phyloP scores from a whole-genome alignment of 805 yeast genomes.

The Helenozyma rhizophorensis region DNA sequence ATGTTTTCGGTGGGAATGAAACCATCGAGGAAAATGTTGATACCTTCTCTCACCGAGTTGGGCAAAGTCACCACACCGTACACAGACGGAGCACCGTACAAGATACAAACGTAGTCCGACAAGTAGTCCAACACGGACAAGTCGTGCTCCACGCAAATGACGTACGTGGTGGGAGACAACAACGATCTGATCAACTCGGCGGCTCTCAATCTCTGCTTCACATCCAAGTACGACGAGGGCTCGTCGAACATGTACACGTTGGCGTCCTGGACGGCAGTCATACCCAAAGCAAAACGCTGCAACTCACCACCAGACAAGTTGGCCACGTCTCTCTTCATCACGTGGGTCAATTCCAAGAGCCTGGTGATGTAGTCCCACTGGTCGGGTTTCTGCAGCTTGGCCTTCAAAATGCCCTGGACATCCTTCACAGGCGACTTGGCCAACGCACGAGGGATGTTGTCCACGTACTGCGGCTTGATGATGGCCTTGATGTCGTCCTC shows the following conservation, averaged over 20 bases:
- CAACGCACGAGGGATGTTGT: slow-evolving; percentile 93
- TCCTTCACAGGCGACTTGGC: slow-evolving; percentile 78
- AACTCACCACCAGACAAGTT: slow-evolving; percentile 97
- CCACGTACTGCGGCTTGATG: slow-evolving; percentile 98
- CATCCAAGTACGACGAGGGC: slow-evolving; percentile 97
- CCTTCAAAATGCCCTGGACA: slow-evolving; percentile 79
- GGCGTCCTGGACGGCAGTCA: slow-evolving; percentile 93
- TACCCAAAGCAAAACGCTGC: slow-evolving; percentile 96
- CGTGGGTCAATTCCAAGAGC: slow-evolving; percentile 68
- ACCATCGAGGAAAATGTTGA: slow-evolving; percentile 97
- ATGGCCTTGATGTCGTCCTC: slow-evolving; percentile 96
- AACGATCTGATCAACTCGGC: slow-evolving; percentile 90
- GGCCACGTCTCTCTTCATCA: slow-evolving; percentile 81
- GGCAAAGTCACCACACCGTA: slow-evolving; percentile 99
- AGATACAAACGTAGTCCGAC: slow-evolving; percentile 93
- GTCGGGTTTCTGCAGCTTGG: slow-evolving; percentile 69
- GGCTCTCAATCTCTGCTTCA: slow-evolving; percentile 97
- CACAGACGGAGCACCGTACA: slow-evolving; percentile 97
- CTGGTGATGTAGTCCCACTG: slow-evolving; percentile 61
- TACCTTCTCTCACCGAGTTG: slow-evolving; percentile 96
- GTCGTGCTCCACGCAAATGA: slow-evolving; percentile 98
- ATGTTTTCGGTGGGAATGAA: slow-evolving; percentile 94
- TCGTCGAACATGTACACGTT: slow-evolving; percentile 99
- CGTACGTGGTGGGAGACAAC: slow-evolving; percentile 70
- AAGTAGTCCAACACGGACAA: slow-evolving; percentile 94